These are phyloP conservation scores for Pulveroboletus ridleyi DNA, from an alignment of 1,284 basidiomycete species.

Conservation along the genomic window DNA sequence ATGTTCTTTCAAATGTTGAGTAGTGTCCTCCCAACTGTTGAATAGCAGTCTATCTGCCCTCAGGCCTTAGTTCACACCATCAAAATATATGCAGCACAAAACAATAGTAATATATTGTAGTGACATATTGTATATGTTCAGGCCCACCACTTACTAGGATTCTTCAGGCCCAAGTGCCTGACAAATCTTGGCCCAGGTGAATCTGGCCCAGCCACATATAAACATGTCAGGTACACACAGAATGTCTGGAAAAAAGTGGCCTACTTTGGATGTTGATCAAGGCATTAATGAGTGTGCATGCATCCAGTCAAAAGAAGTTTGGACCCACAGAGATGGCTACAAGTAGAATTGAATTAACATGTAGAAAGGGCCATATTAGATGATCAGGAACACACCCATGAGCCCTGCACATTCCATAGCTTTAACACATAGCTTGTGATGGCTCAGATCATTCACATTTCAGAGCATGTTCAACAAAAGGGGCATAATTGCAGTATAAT, in stretches of 20 bases:
- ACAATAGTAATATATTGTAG: no score
- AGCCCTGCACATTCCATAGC: constrained; percentile 89
- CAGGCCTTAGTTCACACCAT: no score
- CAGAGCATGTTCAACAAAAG: constrained; percentile 72
- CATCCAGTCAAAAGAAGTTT: constrained; percentile 79
- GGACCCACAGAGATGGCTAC: constrained; percentile 83
- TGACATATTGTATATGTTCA: no score
- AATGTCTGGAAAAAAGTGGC: no score
- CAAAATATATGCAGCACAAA: no score
- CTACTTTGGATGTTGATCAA: constrained; percentile 82
- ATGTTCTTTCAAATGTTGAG: no score
- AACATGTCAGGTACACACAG: neutral
- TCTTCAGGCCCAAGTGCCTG: constrained; percentile 76
- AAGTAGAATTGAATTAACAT: neutral
- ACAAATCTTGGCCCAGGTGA: constrained; percentile 82
- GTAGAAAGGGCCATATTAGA: neutral
- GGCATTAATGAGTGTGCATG: constrained; percentile 72
- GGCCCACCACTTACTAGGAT: neutral
- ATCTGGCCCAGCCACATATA: constrained; percentile 46
- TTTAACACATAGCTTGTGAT: constrained; percentile 73
- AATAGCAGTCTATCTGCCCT: no score
- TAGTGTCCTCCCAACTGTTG: no score
- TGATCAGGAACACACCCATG: constrained; percentile 56
- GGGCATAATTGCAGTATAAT: no score
- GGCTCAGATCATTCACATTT: constrained; percentile 70